Percentiles rank a stretch among this genome's conserved stretches.
Evolutionary conservation across 345 rosid species (phyloP).

Genomic region (Heritiera fomes): DNA sequence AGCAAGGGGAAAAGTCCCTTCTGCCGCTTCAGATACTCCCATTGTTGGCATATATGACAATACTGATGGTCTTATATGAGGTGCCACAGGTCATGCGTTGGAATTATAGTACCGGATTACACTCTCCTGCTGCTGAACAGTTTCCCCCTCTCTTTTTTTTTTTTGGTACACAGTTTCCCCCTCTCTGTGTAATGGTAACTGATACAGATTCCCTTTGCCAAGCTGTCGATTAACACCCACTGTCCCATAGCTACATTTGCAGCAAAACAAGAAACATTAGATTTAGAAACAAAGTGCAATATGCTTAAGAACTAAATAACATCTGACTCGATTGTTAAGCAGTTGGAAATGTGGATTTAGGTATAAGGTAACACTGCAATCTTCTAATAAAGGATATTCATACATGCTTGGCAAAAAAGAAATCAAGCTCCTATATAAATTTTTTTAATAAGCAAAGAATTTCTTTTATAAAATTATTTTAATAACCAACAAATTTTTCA

Average conservation of each 20-base stretch:
- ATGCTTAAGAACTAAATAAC: neutral
- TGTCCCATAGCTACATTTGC: neutral
- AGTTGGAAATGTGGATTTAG: neutral
- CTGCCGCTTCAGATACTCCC: neutral
- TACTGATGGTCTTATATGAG: conserved; percentile 13
- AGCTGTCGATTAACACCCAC: conserved; percentile 17
- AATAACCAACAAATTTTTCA: no score
- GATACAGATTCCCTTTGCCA: conserved; percentile 21
- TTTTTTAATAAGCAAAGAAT: neutral
- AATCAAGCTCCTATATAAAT: neutral
- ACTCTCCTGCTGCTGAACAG: conserved; percentile 29
- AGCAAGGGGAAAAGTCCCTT: neutral
- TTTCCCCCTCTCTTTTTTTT: conserved; percentile 31
- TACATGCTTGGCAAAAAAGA: neutral
- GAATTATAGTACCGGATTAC: conserved; percentile 22
- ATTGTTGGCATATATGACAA: conserved; percentile 9
- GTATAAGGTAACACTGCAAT: neutral
- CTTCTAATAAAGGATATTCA: neutral
- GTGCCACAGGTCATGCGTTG: conserved; percentile 19
- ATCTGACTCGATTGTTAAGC: neutral
- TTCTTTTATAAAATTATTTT: no score
- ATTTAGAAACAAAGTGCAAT: neutral
- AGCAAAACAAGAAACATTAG: neutral
- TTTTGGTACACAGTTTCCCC: conserved; percentile 28
- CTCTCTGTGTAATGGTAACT: conserved; percentile 30